Base-by-base conservation (phyloP, 2,329 filamentous ascomycete species). In the Colletotrichum sidae region DNA sequence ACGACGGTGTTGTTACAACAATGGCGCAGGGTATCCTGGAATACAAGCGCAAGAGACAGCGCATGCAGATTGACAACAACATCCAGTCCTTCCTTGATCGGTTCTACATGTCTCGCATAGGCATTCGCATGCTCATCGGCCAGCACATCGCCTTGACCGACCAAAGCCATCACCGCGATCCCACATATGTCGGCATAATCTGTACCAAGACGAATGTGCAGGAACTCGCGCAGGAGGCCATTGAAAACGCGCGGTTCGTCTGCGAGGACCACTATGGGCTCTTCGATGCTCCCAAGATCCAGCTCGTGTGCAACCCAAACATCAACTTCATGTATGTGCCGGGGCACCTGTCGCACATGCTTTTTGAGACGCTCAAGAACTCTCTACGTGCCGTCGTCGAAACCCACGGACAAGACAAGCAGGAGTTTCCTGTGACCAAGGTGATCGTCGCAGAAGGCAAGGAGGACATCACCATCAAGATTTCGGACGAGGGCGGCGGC, bases 311-410 rank as follows among this genome's bases (percentile, higher is more conserved):
- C 84, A 94, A 94, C 74, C 92, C 93, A 15, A 90, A 96, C 77
- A 86, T 99, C 74, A 91, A 96, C 83, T 99, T 99, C 82, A 99
- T 99, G 96, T 99, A 99, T 76, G 96, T 99, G 58, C 96, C 96
- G 0, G 96, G 96, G n/a, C 96, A 99, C 80, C 78, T 99, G 78
- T 97, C 94, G 71, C 96, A 99, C 81, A 99, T 99, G 96, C 91
- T 99, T 55, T 99, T 99, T 79, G 96, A 99, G 82, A 99, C 96
- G 2, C 85, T 99, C 77, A 99, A 99, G 83, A 99, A 99, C 84
- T 97, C 94, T 60, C 85, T 99, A 71, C 92, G 96, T 76, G 96
- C 96, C 56, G 96, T 99, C 44, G 96, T 99, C 62, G 96, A 99
- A 81, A 92, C 90, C 13, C 94, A 98, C 76, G 96, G 96, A 52